Evolutionary conservation across 495 filamentous ascomycete species (phyloP).

Genomic region (Penicillium paradoxum): DNA sequence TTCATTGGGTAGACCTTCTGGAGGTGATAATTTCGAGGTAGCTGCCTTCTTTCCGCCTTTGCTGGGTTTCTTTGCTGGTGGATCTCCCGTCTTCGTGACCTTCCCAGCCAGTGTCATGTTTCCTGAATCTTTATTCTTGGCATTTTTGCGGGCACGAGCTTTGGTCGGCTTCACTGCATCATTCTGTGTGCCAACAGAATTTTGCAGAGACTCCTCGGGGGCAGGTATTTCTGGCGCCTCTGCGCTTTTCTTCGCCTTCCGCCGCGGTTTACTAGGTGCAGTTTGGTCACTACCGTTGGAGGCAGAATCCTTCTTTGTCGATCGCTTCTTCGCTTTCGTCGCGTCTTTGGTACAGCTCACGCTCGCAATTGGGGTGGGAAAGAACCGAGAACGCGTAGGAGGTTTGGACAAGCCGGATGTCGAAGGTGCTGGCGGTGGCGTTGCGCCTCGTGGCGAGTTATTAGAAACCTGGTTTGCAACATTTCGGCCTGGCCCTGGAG

Average conservation of each 20-base stretch:
- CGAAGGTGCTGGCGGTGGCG: constrained; percentile 31
- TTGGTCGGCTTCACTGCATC: constrained; percentile 21
- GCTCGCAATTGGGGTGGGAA: constrained; percentile 11
- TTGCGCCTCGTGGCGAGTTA: constrained; percentile 17
- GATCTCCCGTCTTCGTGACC: constrained; percentile 26
- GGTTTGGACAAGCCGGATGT: constrained; percentile 31
- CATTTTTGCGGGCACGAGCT: constrained; percentile 14
- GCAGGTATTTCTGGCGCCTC: constrained; percentile 4
- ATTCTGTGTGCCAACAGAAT: constrained; percentile 8
- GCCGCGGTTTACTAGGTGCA: constrained; percentile 12
- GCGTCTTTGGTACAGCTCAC: neutral
- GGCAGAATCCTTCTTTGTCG: constrained; percentile 5
- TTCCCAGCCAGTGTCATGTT: constrained; percentile 37
- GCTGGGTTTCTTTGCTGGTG: constrained; percentile 10
- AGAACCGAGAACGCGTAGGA: constrained; percentile 29
- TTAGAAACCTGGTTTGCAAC: constrained; percentile 11
- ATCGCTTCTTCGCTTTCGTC: constrained; percentile 7
- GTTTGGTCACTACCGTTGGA: neutral
- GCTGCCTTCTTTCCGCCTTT: constrained; percentile 14
- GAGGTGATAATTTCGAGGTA: neutral
- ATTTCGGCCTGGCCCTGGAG: constrained; percentile 13
- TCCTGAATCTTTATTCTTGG: constrained; percentile 17
- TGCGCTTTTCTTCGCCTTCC: constrained; percentile 16
- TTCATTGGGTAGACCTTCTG: neutral
- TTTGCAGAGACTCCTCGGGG: neutral